Evolutionary conservation across 306 rosid species (phyloP), one percentile per base, ranked within the genome.

Genomic region (Castanopsis chinensis): DNA sequence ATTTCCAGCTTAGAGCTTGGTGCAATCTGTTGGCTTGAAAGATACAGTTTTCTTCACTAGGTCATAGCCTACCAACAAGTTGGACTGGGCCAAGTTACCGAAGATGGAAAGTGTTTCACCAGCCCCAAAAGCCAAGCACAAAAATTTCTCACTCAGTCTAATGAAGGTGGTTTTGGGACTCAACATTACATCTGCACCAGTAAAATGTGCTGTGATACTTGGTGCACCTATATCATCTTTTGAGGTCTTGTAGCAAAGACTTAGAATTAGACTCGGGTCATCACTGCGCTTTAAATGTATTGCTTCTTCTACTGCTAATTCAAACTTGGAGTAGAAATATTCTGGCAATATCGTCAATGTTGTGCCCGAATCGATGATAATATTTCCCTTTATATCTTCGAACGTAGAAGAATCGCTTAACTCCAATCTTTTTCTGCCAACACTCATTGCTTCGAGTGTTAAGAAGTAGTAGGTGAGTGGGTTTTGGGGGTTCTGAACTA

Each of bases 41-140:
- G 93, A 85, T 28, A 91, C 82, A 0, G 17, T 61, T 2, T 54
- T 73, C 6, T 60, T 33, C 12, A 30, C 14, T 1, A 64, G 60
- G 55, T 91, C 97, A 71, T 93, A 93, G 0, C 97, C 98, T 20
- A 88, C 84, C 72, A 83, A 45, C 73, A 90, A 79, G 57, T 86
- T 85, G 32, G 30, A 60, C 63, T 93, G 97, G 0, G 89, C 82
- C 23, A 93, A 0, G 33, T 88, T 93, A 0, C 94, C 97, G 13
- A 81, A 88, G n/a, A 93, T 86, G 1, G 80, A 15, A 0, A n/a
- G 5, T 4, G 0, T 0, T 0, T 5, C 0, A 3, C 8, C 0
- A 9, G 19, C 8, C 0, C 1, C 5, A 17, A 93, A 88, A 11
- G 92, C 89, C 0, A 93, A 82, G 71, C 98, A 93, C 5, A 69